phyloP scores from a whole-genome alignment of 2,329 filamentous ascomycete species.

The Aspergillus unguis region DNA sequence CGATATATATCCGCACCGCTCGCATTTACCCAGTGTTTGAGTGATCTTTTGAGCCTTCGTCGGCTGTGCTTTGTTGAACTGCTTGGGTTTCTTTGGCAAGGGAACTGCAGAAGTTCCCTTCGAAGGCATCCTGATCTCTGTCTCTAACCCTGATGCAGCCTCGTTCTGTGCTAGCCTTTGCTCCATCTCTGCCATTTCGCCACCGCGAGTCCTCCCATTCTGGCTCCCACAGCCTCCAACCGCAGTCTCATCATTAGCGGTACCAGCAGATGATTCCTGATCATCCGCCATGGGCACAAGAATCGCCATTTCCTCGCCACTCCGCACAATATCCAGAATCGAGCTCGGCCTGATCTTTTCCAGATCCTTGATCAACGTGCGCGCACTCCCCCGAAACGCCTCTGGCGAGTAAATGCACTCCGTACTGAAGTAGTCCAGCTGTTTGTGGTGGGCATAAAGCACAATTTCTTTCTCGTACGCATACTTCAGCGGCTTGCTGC shows the following conservation, averaged over 20 bases:
- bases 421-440: constrained; percentile 95
- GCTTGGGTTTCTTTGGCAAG: constrained; percentile 21
- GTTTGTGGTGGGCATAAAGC: constrained; percentile 93
- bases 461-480: constrained; percentile 99
- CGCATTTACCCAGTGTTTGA: constrained; percentile 68
- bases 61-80: constrained; percentile 41
- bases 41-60: constrained; percentile 35
- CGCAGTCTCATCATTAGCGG: constrained; percentile 48
- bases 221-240: constrained; percentile 72
- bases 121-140: constrained; percentile 55
- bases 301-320: constrained; percentile 92
- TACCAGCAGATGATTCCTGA: constrained; percentile 20
- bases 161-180: constrained; percentile 65
- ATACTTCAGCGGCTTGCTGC: constrained; percentile 96
- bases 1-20: constrained; percentile 89
- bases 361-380: constrained; percentile 89
- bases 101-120: constrained; percentile 2
- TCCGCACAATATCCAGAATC: constrained; percentile 89
- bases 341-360: constrained; percentile 91
- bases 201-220: constrained; percentile 63
- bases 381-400: constrained; percentile 88
- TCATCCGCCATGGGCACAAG: constrained; percentile 64
- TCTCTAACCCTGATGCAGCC: constrained; percentile 58
- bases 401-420: constrained; percentile 98
- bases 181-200: constrained; percentile 82